Conservation (phyloP, 495 filamentous ascomycete genomes). For the Letharia lupina region DNA sequence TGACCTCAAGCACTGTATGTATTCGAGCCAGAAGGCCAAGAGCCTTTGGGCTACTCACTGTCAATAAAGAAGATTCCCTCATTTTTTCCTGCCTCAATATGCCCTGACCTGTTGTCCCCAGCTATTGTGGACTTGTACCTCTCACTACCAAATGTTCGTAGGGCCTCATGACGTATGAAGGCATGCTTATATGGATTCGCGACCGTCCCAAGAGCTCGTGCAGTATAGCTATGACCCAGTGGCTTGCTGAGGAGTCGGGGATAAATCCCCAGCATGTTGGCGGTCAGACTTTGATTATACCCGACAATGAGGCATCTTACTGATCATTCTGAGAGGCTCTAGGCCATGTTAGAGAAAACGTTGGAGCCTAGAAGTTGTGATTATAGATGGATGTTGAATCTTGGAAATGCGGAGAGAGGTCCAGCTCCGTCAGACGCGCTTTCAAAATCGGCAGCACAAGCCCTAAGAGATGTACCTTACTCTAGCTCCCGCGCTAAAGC, state of each 20-base stretch:
- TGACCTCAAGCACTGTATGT: background rate
- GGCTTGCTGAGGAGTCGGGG: slow-evolving; percentile 1
- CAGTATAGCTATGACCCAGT: background rate
- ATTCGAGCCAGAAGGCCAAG: background rate
- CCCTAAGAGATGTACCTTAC: too few relatives aligned
- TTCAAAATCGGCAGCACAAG: too few relatives aligned
- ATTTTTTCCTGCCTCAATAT: slow-evolving; percentile 60
- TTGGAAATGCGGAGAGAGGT: background rate
- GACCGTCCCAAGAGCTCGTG: background rate
- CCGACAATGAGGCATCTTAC: background rate
- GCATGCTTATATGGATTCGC: background rate
- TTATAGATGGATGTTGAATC: background rate
- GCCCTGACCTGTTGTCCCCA: slow-evolving; percentile 55
- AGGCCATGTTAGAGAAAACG: background rate
- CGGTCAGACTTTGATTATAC: background rate
- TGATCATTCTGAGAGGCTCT: background rate
- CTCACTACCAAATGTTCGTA: background rate
- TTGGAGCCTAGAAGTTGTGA: background rate
- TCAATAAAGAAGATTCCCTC: slow-evolving; percentile 86
- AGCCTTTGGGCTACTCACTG: slow-evolving; percentile 45
- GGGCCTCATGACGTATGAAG: background rate
- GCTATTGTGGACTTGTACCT: slow-evolving; percentile 36
- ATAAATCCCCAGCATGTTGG: slow-evolving; percentile 6
- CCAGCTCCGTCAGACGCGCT: background rate
- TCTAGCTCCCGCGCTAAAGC: too few relatives aligned